Evolutionary conservation across 164 flowering plant species (phyloP), one percentile per base, ranked within the genome.

Genomic region (Kingdonia uniflora): DNA sequence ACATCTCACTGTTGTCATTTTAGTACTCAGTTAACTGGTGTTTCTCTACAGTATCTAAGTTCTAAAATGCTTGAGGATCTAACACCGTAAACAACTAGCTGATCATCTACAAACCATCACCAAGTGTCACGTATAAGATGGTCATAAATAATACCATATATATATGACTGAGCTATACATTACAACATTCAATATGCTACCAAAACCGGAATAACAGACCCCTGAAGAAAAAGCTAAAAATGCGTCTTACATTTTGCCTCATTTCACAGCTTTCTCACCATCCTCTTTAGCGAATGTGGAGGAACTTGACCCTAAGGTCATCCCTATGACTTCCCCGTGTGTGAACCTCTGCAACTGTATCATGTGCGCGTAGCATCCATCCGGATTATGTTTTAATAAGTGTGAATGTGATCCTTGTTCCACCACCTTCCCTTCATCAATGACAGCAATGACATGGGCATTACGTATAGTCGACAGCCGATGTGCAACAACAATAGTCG

Each of bases 391-490:
- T 59, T 82, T 84, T 69, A 92, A 51, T 6, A 92, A 67, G 59
- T 92, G 95, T 0, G 91, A 78, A 49, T 92, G 97, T 0, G 99
- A 82, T 4, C 99, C 97, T 68, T 82, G 95, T 61, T 92, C 97
- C 2, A 81, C 87, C 24, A 92, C 99, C 72, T 82, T 88, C 52
- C 99, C 97, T 15, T 88, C 99, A 19, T 88, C 97, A 1, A 92
- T 79, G 47, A 92, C 99, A 0, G 91, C 97, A 26, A 92, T 92
- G 22, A 68, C 79, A 59, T 92, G 81, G 0, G 97, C 99, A 52
- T 80, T 82, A 39, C 95, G 62, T 15, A 92, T 79, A 1, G 99
- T 92, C 1, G 95, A 79, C 7, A 92, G 80, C 19, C 99, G 62
- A 61, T 92, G 99, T 0, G 99, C 99, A 2, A 92, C 97, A 8